Conservation (phyloP, 495 filamentous ascomycete species). For the Tuber brumale region DNA sequence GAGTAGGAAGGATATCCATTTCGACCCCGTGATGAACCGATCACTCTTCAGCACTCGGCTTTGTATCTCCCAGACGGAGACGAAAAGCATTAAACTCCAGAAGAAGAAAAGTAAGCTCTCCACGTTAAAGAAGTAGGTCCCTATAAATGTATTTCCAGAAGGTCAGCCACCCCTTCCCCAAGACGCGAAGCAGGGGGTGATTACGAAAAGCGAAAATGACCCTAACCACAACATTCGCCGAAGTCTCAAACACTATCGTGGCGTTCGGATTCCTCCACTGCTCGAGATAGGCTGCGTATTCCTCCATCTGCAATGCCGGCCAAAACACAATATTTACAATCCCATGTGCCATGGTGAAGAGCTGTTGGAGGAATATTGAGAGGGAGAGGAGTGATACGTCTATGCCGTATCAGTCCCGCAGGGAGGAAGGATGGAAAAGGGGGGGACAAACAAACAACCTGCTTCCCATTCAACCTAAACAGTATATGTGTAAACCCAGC, state of each 20-base stretch:
- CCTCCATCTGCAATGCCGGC: constrained; percentile 18
- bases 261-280: constrained; percentile 35
- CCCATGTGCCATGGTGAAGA: constrained; percentile 31
- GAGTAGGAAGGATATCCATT: constrained; percentile 30
- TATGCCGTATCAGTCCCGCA: background rate
- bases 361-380: constrained; percentile 35
- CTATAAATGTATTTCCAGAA: constrained; percentile 7
- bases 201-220: constrained; percentile 30
- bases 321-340: constrained; percentile 19
- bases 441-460: constrained; percentile 30
- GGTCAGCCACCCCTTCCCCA: constrained; percentile 6
- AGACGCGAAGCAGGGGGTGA: background rate
- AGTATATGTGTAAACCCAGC: constrained; percentile 35
- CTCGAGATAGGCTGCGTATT: constrained; percentile 9
- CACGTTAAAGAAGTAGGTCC: constrained; percentile 36
- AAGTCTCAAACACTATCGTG: constrained; percentile 24
- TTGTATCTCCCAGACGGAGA: constrained; percentile 35
- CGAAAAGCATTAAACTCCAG: constrained; percentile 35
- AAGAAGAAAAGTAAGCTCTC: constrained; percentile 37
- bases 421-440: background rate
- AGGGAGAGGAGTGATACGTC: constrained; percentile 38
- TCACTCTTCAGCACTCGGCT: constrained; percentile 16
- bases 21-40: constrained; percentile 29
- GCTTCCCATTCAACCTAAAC: constrained; percentile 37
- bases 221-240: constrained; percentile 14